A percentile compares a stretch with the other conserved stretches of the same genome.
These are phyloP conservation scores for Flagelloscypha sp. DNA, from an alignment of 768 basidiomycete species.

Conservation along the genomic window DNA sequence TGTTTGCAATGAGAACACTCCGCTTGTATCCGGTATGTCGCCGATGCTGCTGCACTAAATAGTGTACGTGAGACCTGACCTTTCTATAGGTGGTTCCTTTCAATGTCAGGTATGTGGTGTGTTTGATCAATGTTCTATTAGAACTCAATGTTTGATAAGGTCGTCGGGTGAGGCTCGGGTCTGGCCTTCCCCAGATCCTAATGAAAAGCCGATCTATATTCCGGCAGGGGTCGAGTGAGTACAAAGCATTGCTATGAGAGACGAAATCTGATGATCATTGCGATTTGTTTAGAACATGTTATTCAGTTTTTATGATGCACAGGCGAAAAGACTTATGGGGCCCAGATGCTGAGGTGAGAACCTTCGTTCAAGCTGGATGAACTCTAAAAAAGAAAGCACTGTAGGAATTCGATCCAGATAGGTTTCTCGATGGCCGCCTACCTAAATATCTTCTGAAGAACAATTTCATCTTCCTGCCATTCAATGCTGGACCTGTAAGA, in stretches of 20 bases:
- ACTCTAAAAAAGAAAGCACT: no score
- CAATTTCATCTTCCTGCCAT: slow-evolving; percentile 64
- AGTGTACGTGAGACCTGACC: no score
- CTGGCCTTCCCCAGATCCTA: slow-evolving; percentile 37
- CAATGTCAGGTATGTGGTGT: slow-evolving; percentile 32
- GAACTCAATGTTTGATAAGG: slow-evolving; percentile 18
- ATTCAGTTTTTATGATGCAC: slow-evolving; percentile 61
- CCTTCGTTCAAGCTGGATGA: no score
- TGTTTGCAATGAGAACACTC: slow-evolving; percentile 12
- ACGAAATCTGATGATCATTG: not conserved
- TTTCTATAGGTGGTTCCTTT: no score
- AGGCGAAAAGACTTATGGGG: slow-evolving; percentile 62
- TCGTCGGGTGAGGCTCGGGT: slow-evolving; percentile 39
- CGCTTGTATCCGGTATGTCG: no score
- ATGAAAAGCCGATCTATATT: slow-evolving; percentile 43
- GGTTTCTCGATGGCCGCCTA: slow-evolving; percentile 58
- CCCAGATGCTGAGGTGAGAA: slow-evolving; percentile 58
- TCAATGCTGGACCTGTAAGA: slow-evolving; percentile 40
- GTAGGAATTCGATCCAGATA: slow-evolving; percentile 61
- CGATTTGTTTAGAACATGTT: slow-evolving; percentile 25
- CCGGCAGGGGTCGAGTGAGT: slow-evolving; percentile 40
- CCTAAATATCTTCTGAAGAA: slow-evolving; percentile 55
- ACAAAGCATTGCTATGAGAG: not conserved
- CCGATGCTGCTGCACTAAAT: no score
- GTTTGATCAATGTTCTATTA: not conserved